These are phyloP conservation scores for Coemansia javaensis DNA, from an alignment of 192 early-diverging fungal genomes.

Conservation along the genomic window DNA sequence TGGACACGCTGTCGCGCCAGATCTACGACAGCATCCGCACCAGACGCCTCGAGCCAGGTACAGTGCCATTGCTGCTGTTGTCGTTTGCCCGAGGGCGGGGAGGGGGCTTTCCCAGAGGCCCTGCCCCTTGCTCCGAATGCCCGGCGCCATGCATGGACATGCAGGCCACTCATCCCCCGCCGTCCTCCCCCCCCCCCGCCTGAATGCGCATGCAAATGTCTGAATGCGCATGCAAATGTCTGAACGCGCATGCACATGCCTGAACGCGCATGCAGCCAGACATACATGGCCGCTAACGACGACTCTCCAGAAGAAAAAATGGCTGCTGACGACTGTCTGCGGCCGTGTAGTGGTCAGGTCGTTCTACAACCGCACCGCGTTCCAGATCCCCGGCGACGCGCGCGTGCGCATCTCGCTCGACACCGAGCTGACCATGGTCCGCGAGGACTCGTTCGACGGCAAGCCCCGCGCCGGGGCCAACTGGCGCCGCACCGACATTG, in stretches of 20 bases:
- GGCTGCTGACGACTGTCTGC: neutral
- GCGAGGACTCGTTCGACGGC: conserved; percentile 79
- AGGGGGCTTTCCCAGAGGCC: too few relatives aligned
- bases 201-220: too few relatives aligned
- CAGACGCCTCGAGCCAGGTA: conserved; percentile 62
- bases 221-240: too few relatives aligned
- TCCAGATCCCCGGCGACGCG: conserved; percentile 95
- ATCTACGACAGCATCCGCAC: conserved; percentile 63
- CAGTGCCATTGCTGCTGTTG: conserved; percentile 1
- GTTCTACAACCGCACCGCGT: conserved; percentile 96
- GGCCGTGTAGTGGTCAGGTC: conserved; percentile 65
- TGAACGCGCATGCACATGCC: too few relatives aligned
- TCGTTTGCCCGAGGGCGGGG: too few relatives aligned
- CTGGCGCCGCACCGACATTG: conserved; percentile 90
- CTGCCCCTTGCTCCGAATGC: too few relatives aligned
- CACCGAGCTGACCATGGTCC: conserved; percentile 91
- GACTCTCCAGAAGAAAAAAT: too few relatives aligned
- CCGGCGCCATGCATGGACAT: too few relatives aligned
- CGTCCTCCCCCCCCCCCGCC: too few relatives aligned
- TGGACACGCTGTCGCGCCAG: conserved; percentile 64
- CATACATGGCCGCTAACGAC: too few relatives aligned
- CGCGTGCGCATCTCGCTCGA: conserved; percentile 91
- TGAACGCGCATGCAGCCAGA: too few relatives aligned
- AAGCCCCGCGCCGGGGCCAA: conserved; percentile 67
- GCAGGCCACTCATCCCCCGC: too few relatives aligned